Conservation (phyloP, 1,284 basidiomycete species). For the Neonothopanus nambi region DNA sequence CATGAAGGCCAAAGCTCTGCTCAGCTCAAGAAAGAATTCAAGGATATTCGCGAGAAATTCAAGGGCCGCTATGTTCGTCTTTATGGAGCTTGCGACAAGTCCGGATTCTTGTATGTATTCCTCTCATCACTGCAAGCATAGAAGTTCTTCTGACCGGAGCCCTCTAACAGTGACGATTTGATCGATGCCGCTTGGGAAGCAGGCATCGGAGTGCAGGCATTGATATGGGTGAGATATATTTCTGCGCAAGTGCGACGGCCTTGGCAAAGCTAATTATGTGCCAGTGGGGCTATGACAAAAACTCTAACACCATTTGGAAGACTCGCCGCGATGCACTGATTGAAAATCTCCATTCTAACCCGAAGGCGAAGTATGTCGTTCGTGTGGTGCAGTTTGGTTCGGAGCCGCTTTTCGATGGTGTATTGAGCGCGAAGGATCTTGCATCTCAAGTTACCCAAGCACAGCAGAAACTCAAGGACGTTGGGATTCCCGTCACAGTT, state of each 20-base stretch:
- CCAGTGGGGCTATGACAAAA: slow-evolving; percentile 63
- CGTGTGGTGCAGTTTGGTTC: slow-evolving; percentile 73
- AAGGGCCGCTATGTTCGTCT: slow-evolving; percentile 70
- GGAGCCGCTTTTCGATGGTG: slow-evolving; percentile 70
- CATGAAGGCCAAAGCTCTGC: slow-evolving; percentile 47
- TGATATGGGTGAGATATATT: slow-evolving; percentile 63
- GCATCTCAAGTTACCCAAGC: slow-evolving; percentile 53
- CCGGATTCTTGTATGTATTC: slow-evolving; percentile 61
- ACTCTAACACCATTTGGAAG: slow-evolving; percentile 48
- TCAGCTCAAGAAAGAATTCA: slow-evolving; percentile 59
- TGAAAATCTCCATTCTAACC: slow-evolving; percentile 57
- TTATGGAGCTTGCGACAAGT: slow-evolving; percentile 65
- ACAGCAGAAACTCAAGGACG: slow-evolving; percentile 48
- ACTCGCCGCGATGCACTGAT: slow-evolving; percentile 55
- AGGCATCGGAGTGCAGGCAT: slow-evolving; percentile 68
- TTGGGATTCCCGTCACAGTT: slow-evolving; percentile 69
- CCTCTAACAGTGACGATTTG: slow-evolving; percentile 54
- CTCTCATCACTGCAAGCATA: background rate
- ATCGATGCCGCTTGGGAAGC: slow-evolving; percentile 73
- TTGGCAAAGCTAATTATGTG: background rate
- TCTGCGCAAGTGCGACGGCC: background rate
- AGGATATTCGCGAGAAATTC: slow-evolving; percentile 60
- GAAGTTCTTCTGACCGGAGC: slow-evolving; percentile 1
- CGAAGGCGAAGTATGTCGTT: slow-evolving; percentile 67
- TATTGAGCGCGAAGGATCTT: slow-evolving; percentile 50